Conservation (phyloP, 495 filamentous ascomycete genomes). For the Penicillium lagena region DNA sequence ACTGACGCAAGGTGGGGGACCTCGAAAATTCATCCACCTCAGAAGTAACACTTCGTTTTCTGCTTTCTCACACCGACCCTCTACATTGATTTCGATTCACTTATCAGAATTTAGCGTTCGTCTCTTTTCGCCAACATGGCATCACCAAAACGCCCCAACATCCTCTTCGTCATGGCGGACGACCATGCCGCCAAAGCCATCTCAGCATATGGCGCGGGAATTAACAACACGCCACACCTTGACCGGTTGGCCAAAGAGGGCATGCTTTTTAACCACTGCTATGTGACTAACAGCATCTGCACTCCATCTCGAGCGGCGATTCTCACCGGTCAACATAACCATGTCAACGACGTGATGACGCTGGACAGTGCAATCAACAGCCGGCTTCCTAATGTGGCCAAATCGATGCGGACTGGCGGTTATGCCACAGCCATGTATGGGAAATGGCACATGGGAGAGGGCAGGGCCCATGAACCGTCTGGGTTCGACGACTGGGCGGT, state of each 20-base stretch:
- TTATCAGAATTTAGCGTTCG: too few species aligned
- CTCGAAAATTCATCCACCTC: too few species aligned
- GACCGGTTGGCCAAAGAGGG: constrained; percentile 35
- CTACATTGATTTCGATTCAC: too few species aligned
- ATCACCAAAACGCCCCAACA: constrained; percentile 22
- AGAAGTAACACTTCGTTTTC: too few species aligned
- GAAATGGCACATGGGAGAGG: constrained; percentile 42
- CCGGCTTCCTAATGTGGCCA: constrained; percentile 36
- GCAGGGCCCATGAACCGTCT: constrained; percentile 28
- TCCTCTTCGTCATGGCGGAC: constrained; percentile 43
- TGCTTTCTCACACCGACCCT: too few species aligned
- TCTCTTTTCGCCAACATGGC: neutral
- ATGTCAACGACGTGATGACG: constrained; percentile 37
- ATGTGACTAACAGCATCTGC: constrained; percentile 42
- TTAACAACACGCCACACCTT: constrained; percentile 38
- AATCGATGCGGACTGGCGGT: constrained; percentile 29
- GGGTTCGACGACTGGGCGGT: constrained; percentile 38
- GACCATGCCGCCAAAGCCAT: constrained; percentile 41
- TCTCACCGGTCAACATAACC: constrained; percentile 38
- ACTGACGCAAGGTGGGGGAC: too few species aligned
- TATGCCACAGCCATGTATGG: constrained; percentile 39
- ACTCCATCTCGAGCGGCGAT: constrained; percentile 37
- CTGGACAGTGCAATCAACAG: constrained; percentile 36
- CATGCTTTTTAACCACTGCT: constrained; percentile 44
- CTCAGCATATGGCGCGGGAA: constrained; percentile 31